Evolutionary conservation across 2,329 filamentous ascomycete genomes (phyloP).

Genomic region (Fusarium sp.): DNA sequence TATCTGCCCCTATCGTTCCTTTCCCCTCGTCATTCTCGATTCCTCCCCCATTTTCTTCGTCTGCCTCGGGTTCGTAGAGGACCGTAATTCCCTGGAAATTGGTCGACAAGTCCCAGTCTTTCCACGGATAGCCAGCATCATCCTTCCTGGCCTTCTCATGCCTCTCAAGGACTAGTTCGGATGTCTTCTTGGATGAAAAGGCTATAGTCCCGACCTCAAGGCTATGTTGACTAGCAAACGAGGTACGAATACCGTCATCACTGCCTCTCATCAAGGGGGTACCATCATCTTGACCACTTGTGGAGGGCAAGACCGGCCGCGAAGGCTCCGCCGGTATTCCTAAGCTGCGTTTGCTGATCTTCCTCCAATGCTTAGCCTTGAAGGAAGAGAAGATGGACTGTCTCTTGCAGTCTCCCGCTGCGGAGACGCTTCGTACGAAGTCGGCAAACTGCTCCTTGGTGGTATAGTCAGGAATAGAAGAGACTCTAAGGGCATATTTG

Average conservation of each 20-base stretch:
- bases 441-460: background rate
- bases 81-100: background rate
- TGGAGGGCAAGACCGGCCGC: background rate
- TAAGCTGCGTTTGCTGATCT: background rate
- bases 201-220: background rate
- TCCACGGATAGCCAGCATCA: background rate
- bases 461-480: background rate
- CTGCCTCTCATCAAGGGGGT: background rate
- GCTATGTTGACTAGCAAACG: background rate
- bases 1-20: no score
- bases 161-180: accelerated
- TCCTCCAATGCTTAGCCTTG: background rate
- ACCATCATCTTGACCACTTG: background rate
- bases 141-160: background rate
- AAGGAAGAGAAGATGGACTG: background rate
- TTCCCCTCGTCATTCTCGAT: no score
- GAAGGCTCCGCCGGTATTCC: background rate
- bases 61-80: background rate
- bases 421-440: background rate
- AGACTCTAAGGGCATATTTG: background rate
- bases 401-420: background rate
- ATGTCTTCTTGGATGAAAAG: background rate
- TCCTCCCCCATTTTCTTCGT: background rate
- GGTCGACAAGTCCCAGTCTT: background rate
- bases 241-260: background rate